phyloP scores from a whole-genome alignment of 257 asterid species.

The Marsdenia floribunda region DNA sequence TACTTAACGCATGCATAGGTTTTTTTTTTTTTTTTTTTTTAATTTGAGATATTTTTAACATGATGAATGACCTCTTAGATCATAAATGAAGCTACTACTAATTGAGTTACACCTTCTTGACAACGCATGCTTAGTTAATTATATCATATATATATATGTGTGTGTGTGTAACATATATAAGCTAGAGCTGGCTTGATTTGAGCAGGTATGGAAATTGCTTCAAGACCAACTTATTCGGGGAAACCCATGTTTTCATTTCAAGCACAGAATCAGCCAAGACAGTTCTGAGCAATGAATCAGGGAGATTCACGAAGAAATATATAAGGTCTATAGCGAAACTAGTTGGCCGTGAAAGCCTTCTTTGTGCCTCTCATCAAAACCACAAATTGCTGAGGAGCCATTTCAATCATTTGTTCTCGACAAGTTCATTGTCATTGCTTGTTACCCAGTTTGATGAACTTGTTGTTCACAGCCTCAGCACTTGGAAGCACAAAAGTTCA shows the following conservation, averaged over 20 bases:
- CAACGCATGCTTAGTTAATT: no score
- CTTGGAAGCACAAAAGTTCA: neutral
- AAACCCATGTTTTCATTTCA: neutral
- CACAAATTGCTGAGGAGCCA: neutral
- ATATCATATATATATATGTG: neutral
- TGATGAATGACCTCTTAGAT: no score
- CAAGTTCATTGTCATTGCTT: neutral
- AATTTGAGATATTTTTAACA: no score
- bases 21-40: no score
- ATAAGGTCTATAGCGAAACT: neutral
- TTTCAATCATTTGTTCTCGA: neutral
- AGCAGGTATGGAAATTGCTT: slow-evolving; percentile 1
- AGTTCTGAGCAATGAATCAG: neutral
- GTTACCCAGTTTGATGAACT: neutral
- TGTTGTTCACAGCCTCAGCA: neutral
- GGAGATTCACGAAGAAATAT: neutral
- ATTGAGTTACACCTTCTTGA: no score
- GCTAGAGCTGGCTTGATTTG: neutral
- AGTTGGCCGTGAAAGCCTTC: neutral
- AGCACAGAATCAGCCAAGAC: neutral
- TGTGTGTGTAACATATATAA: no score
- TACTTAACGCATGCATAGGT: no score
- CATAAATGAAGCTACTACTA: no score
- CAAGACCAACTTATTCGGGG: neutral
- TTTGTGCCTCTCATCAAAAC: slow-evolving; percentile 1